Conservation (phyloP, 805 yeast genomes). For the Candida adriatica region DNA sequence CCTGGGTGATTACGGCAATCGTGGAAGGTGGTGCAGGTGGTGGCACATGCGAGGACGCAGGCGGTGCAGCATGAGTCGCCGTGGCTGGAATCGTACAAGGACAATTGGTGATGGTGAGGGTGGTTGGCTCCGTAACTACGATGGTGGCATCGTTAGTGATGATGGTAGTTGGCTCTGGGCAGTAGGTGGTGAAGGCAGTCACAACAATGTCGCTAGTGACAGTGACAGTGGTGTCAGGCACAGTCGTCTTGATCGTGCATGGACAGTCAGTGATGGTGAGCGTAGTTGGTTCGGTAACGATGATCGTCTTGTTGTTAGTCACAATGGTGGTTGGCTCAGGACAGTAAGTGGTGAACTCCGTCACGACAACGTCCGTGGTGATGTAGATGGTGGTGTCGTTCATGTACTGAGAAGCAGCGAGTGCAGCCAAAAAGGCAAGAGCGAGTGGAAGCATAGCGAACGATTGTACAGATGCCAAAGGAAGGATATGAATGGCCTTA, state of each 20-base stretch:
- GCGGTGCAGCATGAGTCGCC: no score
- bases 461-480: slow-evolving; percentile 1
- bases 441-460: slow-evolving; percentile 10
- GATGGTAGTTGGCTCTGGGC: slow-evolving; percentile 68
- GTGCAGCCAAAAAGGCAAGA: slow-evolving; percentile 10
- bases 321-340: slow-evolving; percentile 64
- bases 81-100: slow-evolving; percentile 63
- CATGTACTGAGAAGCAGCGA: slow-evolving; percentile 9
- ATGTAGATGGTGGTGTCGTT: slow-evolving; percentile 15
- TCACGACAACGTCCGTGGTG: slow-evolving; percentile 13
- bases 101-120: slow-evolving; percentile 79
- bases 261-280: slow-evolving; percentile 83
- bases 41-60: no score
- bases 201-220: not conserved
- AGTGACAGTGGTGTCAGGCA: not conserved
- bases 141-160: slow-evolving; percentile 60
- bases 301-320: slow-evolving; percentile 62
- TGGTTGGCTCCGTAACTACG: slow-evolving; percentile 73
- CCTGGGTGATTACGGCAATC: no score
- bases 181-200: slow-evolving; percentile 49
- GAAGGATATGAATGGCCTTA: not conserved
- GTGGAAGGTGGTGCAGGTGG: no score
- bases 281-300: slow-evolving; percentile 74
- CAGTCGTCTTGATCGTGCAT: slow-evolving; percentile 53
- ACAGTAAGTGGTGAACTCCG: slow-evolving; percentile 72